Base-by-base conservation (phyloP, 2,329 filamentous ascomycete genomes). In the Hypomyces rosellus region DNA sequence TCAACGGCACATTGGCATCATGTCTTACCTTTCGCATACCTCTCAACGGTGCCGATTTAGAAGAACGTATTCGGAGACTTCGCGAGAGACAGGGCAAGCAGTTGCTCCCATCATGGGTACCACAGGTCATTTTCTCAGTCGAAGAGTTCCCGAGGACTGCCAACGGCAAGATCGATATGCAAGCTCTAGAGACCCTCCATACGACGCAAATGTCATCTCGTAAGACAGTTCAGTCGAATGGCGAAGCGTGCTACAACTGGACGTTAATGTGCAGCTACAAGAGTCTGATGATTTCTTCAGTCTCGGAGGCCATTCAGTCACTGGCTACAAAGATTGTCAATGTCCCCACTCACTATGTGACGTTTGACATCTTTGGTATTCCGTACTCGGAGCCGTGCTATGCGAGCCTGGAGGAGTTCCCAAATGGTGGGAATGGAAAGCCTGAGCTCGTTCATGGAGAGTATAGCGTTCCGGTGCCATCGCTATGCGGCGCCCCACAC, bases 341-440 rank as follows among this genome's bases (percentile, higher is more conserved):
- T 15, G 41, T 52, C 5, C 50, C 50, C 15, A 45, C 50, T 1
- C 50, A 52, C 37, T 43, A 49, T 9, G 46, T 52, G 3, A 52
- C 50, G 12, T 52, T 52, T 20, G 50, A 52, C 38, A 38, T 52
- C 8, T 52, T 52, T 36, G 47, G 50, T 9, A 46, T 52, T 4
- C 50, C 50, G 3, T 52, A 52, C 25, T 49, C 50, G 12, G 50
- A 52, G 43, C 50, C 50, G 1, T 49, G 41, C 37, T 49, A 49
- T 33, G 50, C 50, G 5, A 52, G 50, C n/a, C 42, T 50, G 9
- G 47, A 49, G 20, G 47, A 36, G 14, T 45, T 49, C 12, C 47
- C 47, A 25, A 36, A 38, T 20, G 46, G 34, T 6, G 45, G 39
- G 36, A 44, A 12, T 2, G 34, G 38, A 30, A 38, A 38, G 4